Base-by-base conservation (phyloP, 108 stramenopile species). In the Heterococcus sp. region DNA sequence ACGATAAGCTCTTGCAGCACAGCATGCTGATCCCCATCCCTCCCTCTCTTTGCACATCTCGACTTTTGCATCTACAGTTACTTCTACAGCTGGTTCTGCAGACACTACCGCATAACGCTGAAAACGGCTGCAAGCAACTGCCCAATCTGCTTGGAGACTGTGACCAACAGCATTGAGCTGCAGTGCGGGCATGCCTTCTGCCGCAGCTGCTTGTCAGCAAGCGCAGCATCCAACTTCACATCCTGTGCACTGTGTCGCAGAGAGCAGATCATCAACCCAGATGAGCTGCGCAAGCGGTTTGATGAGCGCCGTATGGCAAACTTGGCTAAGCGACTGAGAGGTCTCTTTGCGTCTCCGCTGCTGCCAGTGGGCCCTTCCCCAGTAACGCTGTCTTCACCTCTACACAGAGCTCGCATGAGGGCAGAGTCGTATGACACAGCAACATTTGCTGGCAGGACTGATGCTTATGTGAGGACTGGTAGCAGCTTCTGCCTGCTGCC, bases 1-100 rank as follows among this genome's bases (percentile, higher is more conserved):
- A n/a, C n/a, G n/a, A n/a, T n/a, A n/a, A n/a, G n/a, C n/a, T n/a
- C n/a, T n/a, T n/a, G 14, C 46, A 58, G 14, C 46, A 58, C 46
- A 8, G 46, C 46, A 14, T 21, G 14, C 21, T 58, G 46, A 8
- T 21, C 8, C 46, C 21, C 46, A 21, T 21, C 46, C 46, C 46
- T 58, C 14, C 46, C 46, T 21, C 46, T 58, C 46, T 58, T 58
- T 21, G 46, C 46, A n/a, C n/a, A n/a, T n/a, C n/a, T n/a, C n/a
- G n/a, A n/a, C n/a, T n/a, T n/a, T n/a, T n/a, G n/a, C n/a, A n/a
- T n/a, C n/a, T n/a, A 33, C 30, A 40, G 38, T 31, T 73, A 73
- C 78, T 79, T 79, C 71, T 68, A 72, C 30, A 35, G 37, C 63
- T 79, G 78, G 78, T 79, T 79, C 72, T 79, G 78, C 78, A 79